These are phyloP conservation scores for Bryum argenteum DNA, from an alignment of 225 moss, liverwort and hornwort species.

Conservation along the genomic window DNA sequence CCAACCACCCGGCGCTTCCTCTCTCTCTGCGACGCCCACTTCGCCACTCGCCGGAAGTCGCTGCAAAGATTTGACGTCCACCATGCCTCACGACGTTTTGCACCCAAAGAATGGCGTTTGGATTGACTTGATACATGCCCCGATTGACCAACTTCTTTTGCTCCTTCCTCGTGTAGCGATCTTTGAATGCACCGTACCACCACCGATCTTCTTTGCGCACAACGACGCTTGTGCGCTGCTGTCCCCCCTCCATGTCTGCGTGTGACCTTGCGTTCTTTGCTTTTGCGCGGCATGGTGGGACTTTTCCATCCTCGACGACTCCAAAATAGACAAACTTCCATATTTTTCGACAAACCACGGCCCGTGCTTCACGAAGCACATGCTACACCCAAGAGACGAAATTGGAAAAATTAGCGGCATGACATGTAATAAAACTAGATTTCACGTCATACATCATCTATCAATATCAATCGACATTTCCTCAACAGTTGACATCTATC, in stretches of 20 bases:
- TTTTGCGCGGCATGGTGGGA: background rate
- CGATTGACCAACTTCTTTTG: background rate
- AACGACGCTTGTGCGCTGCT: background rate
- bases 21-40: fast-evolving
- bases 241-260: background rate
- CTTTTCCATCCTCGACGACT: too few species aligned
- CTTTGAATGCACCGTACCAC: too few species aligned
- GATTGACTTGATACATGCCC: fast-evolving
- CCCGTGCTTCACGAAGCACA: background rate
- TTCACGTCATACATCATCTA: too few species aligned
- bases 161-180: background rate
- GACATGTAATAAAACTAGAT: too few species aligned
- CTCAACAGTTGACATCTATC: too few species aligned
- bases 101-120: fast-evolving
- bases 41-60: background rate
- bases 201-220: background rate
- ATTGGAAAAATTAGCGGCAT: too few species aligned
- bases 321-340: background rate
- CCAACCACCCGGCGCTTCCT: background rate
- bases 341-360: too few species aligned
- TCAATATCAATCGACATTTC: too few species aligned
- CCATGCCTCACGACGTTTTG: background rate
- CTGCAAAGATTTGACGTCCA: background rate
- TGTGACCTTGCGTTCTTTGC: background rate
- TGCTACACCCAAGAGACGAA: too few species aligned